A percentile compares a stretch with the other conserved stretches of the same genome.
phyloP scores from a whole-genome alignment of 2,329 filamentous ascomycete species.

The Phyllosticta citribraziliensis region DNA sequence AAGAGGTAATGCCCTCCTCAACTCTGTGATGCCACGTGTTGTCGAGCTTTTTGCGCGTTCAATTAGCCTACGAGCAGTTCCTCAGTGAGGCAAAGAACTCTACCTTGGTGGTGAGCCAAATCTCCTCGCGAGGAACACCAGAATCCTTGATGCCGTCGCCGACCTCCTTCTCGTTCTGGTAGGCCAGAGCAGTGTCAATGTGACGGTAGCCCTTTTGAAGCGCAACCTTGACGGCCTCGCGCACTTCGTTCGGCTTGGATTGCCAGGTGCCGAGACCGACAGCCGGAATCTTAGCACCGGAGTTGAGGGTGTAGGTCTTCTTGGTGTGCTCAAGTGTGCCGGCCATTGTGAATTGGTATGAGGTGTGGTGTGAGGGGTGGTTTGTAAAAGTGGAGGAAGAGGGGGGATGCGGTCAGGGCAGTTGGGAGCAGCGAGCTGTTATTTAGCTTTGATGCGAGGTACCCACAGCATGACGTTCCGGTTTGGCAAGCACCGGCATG shows the following conservation, averaged over 20 bases:
- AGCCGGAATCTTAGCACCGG: slow-evolving; percentile 67
- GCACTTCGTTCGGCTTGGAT: slow-evolving; percentile 58
- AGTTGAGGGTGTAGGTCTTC: slow-evolving; percentile 46
- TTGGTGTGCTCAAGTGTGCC: slow-evolving; percentile 25
- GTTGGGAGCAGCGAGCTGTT: not conserved
- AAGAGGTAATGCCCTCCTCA: slow-evolving; percentile 48
- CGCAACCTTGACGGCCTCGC: slow-evolving; percentile 60
- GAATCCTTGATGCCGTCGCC: slow-evolving; percentile 60
- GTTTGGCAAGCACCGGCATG: not conserved
- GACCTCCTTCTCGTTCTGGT: slow-evolving; percentile 69
- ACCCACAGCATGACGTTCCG: not conserved
- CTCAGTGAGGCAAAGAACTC: too few relatives aligned
- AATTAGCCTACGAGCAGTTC: too few relatives aligned
- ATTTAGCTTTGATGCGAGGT: not conserved
- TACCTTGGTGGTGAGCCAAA: slow-evolving; percentile 62
- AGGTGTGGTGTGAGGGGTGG: slow-evolving; percentile 20
- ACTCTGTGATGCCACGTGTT: slow-evolving; percentile 70
- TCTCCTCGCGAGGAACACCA: slow-evolving; percentile 54
- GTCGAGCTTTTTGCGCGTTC: slow-evolving; percentile 47
- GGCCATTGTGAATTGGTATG: slow-evolving; percentile 15
- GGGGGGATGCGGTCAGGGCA: not conserved
- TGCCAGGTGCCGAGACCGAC: slow-evolving; percentile 75
- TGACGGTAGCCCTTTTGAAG: slow-evolving; percentile 62
- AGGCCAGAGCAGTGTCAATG: slow-evolving; percentile 67
- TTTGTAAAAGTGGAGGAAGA: slow-evolving; percentile 16